Evolutionary conservation across 345 rosid genomes (phyloP), one percentile per base, ranked within the genome.

Genomic region (Salix udensis): DNA sequence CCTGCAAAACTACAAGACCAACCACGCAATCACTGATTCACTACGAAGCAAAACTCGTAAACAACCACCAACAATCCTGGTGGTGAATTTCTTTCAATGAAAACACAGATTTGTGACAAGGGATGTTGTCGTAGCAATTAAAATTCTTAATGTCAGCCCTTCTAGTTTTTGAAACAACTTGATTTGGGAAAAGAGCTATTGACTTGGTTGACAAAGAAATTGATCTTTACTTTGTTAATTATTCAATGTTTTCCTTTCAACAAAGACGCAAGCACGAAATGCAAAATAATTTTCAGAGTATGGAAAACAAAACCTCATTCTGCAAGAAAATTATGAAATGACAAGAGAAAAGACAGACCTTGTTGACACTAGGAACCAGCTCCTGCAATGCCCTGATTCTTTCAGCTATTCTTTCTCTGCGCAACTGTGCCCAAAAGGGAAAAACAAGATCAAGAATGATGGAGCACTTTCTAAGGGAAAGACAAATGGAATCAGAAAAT

Each of bases 361-460:
- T 96, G 84, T 92, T 96, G 74, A 96, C 98, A 82, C 94, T 91
- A 61, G 99, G 99, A 80, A 96, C 99, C 80, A 96, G 90, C 77
- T 94, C 99, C 80, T 96, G 99, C 88, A 96, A 58, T 36, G 94
- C 98, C 85, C 99, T 88, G 77, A 96, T 96, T 83, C 99, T 85
- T 85, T 96, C 99, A 2, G 99, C 99, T 80, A 96, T 96, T 83
- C 95, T 89, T 84, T 96, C 99, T 72, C 99, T 84, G 74, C 98
- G 95, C 89, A 94, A 85, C 98, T 94, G 94, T 73, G 73, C 15
- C 82, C 71, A 68, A 74, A 79, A 77, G 74, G 21, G 74, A 62
- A 58, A 78, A 44, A 71, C n/a, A 72, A 10, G 64, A 21, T 64
- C 9, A 71, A 71, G n/a, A 30, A 23, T 11, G 30, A 71, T 60